Evolutionary conservation across 2,329 filamentous ascomycete species (phyloP).

Genomic region (Magnaporthiopsis poae): DNA sequence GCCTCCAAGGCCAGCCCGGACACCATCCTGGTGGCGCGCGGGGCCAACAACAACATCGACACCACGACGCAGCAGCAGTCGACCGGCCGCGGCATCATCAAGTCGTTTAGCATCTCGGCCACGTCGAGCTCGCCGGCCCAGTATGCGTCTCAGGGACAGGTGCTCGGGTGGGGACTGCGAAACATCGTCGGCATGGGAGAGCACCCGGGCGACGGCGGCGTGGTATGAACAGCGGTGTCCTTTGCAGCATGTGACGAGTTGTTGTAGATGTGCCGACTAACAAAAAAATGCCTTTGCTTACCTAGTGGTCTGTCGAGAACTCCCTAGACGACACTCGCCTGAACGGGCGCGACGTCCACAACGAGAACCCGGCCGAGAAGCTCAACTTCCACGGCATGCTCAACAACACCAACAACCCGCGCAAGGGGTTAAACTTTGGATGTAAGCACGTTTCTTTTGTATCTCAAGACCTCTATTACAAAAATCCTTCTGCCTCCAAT

Average conservation of each 20-base stretch:
- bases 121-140: constrained; percentile 22
- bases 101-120: constrained; percentile 39
- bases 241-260: no score
- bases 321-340: constrained; percentile 55
- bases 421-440: constrained; percentile 43
- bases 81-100: constrained; percentile 54
- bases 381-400: constrained; percentile 62
- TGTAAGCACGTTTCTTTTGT: constrained; percentile 32
- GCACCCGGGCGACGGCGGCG: constrained; percentile 41
- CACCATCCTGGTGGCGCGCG: constrained; percentile 25
- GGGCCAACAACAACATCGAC: constrained; percentile 15
- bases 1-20: constrained; percentile 41
- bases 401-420: constrained; percentile 18
- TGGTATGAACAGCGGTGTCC: constrained; percentile 18
- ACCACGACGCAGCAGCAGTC: constrained; percentile 18
- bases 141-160: constrained; percentile 36
- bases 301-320: constrained; percentile 55
- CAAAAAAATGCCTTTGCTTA: neutral
- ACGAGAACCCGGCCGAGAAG: constrained; percentile 64
- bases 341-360: constrained; percentile 49
- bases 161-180: constrained; percentile 59
- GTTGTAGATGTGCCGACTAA: neutral
- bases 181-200: constrained; percentile 58
- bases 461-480: constrained; percentile 25
- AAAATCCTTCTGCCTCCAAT: no score